Conservation (phyloP, 176 grass and related monocot genomes). For the Carex cristatella region DNA sequence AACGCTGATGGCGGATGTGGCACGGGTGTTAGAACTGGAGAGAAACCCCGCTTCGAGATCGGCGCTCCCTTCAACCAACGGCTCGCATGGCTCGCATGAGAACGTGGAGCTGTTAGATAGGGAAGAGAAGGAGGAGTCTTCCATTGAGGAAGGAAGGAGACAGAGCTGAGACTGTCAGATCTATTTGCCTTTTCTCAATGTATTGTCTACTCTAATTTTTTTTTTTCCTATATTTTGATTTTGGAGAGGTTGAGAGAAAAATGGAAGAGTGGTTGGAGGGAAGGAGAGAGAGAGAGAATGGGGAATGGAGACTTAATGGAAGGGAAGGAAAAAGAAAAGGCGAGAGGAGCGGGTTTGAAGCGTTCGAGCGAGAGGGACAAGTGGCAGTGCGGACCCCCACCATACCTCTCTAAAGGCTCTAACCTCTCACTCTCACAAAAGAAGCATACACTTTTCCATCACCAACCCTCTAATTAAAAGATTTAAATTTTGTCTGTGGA, state of each 20-base stretch:
- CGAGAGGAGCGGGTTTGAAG: neutral
- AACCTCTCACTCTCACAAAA: neutral
- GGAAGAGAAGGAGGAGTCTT: constrained; percentile 19
- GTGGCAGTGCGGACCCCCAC: constrained; percentile 12
- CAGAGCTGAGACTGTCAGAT: neutral
- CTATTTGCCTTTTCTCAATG: neutral
- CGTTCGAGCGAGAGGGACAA: neutral
- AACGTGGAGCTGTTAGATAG: constrained; percentile 8
- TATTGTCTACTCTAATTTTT: neutral
- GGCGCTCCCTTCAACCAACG: neutral
- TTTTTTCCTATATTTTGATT: neutral
- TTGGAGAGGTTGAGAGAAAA: neutral
- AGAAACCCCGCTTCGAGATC: neutral
- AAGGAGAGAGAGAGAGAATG: neutral
- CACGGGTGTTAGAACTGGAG: constrained; percentile 6
- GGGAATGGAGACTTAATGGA: constrained; percentile 2
- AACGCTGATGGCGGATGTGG: constrained; percentile 42
- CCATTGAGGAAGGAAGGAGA: neutral
- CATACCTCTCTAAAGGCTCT: neutral
- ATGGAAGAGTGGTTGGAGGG: neutral
- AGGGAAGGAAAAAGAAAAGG: neutral
- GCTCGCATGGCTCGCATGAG: neutral
- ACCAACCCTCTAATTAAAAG: neutral
- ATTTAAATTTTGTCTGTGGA: neutral
- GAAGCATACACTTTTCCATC: neutral